Percentiles rank a stretch among this genome's conserved stretches.
These are phyloP conservation scores for Lichtheimia ramosa DNA, from an alignment of 371 early-diverging fungal species.

Conservation along the genomic window DNA sequence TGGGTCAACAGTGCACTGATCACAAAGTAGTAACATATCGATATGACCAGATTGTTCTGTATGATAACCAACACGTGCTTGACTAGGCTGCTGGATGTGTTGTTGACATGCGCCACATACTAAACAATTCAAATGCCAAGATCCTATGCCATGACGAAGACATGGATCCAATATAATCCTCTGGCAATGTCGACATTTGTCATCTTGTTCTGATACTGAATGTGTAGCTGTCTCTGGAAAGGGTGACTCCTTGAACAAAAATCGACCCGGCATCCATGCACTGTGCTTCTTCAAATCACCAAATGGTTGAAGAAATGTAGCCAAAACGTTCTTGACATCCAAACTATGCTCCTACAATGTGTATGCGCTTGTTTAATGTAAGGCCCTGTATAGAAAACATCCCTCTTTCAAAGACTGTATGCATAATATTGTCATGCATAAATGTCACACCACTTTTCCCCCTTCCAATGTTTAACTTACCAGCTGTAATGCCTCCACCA, in stretches of 20 bases:
- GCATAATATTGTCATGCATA: too few species aligned
- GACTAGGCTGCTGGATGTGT: conserved; percentile 36
- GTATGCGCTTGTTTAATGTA: background rate
- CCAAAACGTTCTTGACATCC: conserved; percentile 28
- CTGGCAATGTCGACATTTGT: conserved; percentile 70
- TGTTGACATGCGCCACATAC: conserved; percentile 61
- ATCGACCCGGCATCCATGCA: conserved; percentile 9
- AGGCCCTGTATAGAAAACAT: conserved; percentile 4
- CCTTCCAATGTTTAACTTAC: conserved; percentile 10
- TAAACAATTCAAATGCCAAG: conserved; percentile 80
- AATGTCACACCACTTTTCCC: too few species aligned
- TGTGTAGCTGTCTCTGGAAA: background rate
- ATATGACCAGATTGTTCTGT: background rate
- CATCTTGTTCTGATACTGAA: conserved; percentile 27
- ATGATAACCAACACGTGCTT: conserved; percentile 36
- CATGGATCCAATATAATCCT: conserved; percentile 78
- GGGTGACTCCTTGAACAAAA: conserved; percentile 6
- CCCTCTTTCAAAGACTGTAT: too few species aligned
- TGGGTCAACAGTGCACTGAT: conserved; percentile 40
- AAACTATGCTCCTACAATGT: conserved; percentile 46
- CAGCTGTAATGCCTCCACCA: conserved; percentile 81
- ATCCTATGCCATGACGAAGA: conserved; percentile 47
- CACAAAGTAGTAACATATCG: conserved; percentile 19
- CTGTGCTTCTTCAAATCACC: conserved; percentile 27
- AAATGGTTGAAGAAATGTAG: conserved; percentile 47